These are phyloP conservation scores for Xanthoconium separans DNA, from an alignment of 1,284 basidiomycete genomes.

Conservation along the genomic window DNA sequence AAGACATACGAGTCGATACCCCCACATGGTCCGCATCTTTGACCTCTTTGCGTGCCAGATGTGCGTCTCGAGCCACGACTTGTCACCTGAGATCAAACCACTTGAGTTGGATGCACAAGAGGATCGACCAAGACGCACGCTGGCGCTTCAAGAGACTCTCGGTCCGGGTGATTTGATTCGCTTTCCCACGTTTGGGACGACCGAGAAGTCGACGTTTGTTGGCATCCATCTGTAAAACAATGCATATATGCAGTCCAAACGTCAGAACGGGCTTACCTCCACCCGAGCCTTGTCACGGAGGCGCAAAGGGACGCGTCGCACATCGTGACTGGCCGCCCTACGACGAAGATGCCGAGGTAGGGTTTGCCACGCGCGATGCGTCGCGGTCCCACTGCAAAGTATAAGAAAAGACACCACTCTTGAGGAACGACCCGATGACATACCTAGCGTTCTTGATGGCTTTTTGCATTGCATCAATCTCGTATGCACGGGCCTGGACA, in stretches of 20 bases:
- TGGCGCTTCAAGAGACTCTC: constrained; percentile 64
- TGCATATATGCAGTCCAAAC: constrained; percentile 1
- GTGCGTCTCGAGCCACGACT: constrained; percentile 91
- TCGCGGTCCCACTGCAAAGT: constrained; percentile 52
- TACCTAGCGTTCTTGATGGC: constrained; percentile 81
- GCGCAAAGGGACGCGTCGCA: constrained; percentile 81
- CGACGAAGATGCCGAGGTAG: constrained; percentile 86
- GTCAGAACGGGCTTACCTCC: constrained; percentile 56
- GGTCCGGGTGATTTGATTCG: constrained; percentile 48
- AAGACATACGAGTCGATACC: constrained; percentile 70
- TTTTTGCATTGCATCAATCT: constrained; percentile 84
- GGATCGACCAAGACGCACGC: constrained; percentile 41
- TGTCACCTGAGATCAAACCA: constrained; percentile 52
- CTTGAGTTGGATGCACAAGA: not conserved
- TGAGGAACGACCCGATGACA: constrained; percentile 8
- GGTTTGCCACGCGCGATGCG: constrained; percentile 86
- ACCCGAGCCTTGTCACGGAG: constrained; percentile 76
- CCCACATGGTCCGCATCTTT: constrained; percentile 90
- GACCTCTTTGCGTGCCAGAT: constrained; percentile 94
- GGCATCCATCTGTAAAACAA: constrained; percentile 68
- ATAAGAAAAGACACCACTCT: not conserved
- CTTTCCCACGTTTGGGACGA: constrained; percentile 58
- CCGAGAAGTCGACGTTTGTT: constrained; percentile 56
- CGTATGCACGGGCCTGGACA: constrained; percentile 74
- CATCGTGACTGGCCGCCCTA: constrained; percentile 90